Conservation (phyloP, 1,284 basidiomycete genomes). For the Pyrrhoderma noxium region DNA sequence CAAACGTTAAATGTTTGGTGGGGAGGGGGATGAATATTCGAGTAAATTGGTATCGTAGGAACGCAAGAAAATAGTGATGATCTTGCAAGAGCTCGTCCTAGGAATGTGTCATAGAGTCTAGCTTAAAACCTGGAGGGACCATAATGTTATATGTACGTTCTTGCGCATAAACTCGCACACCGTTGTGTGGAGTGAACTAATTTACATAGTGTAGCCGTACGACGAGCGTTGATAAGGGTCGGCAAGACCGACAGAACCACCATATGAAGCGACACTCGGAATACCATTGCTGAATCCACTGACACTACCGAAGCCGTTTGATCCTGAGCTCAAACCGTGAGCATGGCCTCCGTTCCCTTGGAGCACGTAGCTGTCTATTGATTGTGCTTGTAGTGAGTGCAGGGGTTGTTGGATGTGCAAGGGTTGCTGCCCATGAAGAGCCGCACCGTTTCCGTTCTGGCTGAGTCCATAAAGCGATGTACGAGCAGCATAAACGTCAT, state of each 20-base stretch:
- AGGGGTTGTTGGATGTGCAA: constrained; percentile 38
- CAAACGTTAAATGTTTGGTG: constrained; percentile 6
- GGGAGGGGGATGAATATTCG: neutral
- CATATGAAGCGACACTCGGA: constrained; percentile 15
- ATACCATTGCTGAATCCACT: constrained; percentile 32
- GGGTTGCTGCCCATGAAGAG: constrained; percentile 37
- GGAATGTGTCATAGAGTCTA: neutral
- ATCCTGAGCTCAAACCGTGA: constrained; percentile 44
- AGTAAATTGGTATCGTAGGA: constrained; percentile 12
- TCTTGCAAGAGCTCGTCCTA: constrained; percentile 8
- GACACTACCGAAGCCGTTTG: constrained; percentile 47
- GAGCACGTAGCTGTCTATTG: constrained; percentile 72
- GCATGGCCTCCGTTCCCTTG: constrained; percentile 62
- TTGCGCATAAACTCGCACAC: neutral
- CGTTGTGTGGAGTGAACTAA: no score
- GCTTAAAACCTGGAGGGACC: no score
- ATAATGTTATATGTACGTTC: constrained; percentile 3
- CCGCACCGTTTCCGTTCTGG: constrained; percentile 33
- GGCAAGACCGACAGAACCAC: constrained; percentile 37
- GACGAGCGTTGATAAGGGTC: constrained; percentile 68
- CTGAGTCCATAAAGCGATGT: constrained; percentile 49
- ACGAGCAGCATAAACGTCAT: constrained; percentile 61
- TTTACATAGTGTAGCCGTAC: constrained; percentile 76
- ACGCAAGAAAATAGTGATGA: constrained; percentile 1
- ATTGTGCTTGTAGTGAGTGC: constrained; percentile 56